A percentile compares a stretch with the other conserved stretches of the same genome.
These are phyloP conservation scores for Gastrolobium villosum DNA, from an alignment of 306 rosid species.

Conservation along the genomic window DNA sequence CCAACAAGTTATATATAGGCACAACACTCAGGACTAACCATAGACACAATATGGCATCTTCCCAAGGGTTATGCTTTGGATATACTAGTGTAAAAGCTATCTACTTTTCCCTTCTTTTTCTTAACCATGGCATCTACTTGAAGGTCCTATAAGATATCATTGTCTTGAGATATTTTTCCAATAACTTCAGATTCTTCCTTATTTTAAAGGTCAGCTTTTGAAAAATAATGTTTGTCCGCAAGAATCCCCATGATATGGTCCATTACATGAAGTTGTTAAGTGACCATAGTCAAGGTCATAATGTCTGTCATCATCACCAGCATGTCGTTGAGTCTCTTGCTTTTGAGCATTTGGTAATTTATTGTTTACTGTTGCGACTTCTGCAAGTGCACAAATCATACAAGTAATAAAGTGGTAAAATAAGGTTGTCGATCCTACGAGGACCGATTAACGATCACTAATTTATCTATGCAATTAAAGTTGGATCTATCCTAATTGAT, in stretches of 20 bases:
- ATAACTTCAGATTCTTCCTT: constrained; percentile 25
- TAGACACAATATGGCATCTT: constrained; percentile 23
- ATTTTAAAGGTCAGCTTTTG: not conserved
- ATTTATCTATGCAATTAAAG: too few species aligned
- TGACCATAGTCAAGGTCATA: constrained; percentile 16
- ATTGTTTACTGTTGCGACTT: too few species aligned
- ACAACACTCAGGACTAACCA: not conserved
- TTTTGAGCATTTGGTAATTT: too few species aligned
- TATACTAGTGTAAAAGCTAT: constrained; percentile 13
- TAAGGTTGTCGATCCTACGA: too few species aligned
- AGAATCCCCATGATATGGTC: constrained; percentile 7
- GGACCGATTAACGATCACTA: too few species aligned
- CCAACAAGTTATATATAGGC: constrained; percentile 48
- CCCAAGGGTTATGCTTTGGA: constrained; percentile 47
- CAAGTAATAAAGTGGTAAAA: too few species aligned
- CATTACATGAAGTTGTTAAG: constrained; percentile 19
- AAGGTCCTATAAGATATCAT: constrained; percentile 7
- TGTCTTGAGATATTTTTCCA: constrained; percentile 4
- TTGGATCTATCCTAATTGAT: too few species aligned
- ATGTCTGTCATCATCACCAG: not conserved
- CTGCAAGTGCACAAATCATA: too few species aligned
- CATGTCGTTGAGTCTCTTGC: too few species aligned
- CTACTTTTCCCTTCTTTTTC: not conserved
- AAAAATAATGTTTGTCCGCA: not conserved
- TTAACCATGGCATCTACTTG: constrained; percentile 15